These are phyloP conservation scores for Cyclotella atomus DNA, from an alignment of 108 stramenopile species.

Conservation along the genomic window DNA sequence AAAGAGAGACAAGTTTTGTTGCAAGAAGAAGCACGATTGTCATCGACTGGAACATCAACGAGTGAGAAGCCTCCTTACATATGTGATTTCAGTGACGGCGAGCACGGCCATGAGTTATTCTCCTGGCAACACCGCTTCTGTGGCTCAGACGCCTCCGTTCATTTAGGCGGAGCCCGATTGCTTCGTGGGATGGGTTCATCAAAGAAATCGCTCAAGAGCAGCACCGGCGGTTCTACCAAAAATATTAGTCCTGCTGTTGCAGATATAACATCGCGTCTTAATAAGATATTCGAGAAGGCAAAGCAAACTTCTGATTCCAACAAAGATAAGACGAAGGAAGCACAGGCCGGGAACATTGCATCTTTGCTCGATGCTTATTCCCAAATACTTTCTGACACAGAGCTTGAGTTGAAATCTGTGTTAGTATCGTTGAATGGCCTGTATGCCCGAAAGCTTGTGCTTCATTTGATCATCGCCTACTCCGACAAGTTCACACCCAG, in stretches of 20 bases:
- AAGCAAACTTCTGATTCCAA: constrained; percentile 29
- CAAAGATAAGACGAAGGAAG: not conserved
- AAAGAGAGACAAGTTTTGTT: constrained; percentile 61
- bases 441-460: constrained; percentile 67
- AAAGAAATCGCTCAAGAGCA: constrained; percentile 22
- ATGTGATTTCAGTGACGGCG: constrained; percentile 89
- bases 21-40: constrained; percentile 61
- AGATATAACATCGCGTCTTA: constrained; percentile 38
- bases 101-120: constrained; percentile 91
- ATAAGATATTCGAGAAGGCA: constrained; percentile 20
- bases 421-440: constrained; percentile 49
- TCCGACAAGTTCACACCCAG: constrained; percentile 60
- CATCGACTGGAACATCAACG: not conserved
- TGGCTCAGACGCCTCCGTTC: constrained; percentile 89
- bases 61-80: constrained; percentile 6
- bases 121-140: constrained; percentile 89
- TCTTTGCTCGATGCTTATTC: constrained; percentile 25
- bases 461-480: constrained; percentile 59
- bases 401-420: constrained; percentile 30
- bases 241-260: constrained; percentile 23
- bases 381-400: constrained; percentile 17
- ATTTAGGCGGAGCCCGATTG: constrained; percentile 68
- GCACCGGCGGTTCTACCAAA: not conserved
- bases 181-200: constrained; percentile 1
- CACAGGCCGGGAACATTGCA: constrained; percentile 13